Percentiles rank a stretch among this genome's conserved stretches.
Evolutionary conservation across 257 asterid species (phyloP).

Genomic region (Nicotiana sylvestris): DNA sequence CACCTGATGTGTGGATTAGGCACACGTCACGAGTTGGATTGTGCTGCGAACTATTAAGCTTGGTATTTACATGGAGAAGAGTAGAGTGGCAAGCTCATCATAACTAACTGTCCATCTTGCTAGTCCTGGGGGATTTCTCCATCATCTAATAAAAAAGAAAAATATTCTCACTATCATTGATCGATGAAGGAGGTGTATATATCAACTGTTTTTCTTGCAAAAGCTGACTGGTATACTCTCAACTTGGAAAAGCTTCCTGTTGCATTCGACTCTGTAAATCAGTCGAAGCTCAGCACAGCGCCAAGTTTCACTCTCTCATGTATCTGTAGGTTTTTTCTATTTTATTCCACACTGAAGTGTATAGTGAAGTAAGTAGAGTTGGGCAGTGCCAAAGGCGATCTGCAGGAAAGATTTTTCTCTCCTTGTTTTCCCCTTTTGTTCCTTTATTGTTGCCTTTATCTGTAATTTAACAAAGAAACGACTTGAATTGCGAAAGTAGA

Average conservation of each 20-base stretch:
- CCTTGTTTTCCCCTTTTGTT: not conserved
- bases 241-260: slow-evolving; percentile 18
- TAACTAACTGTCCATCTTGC: too few relatives aligned
- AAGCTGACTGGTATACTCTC: slow-evolving; percentile 15
- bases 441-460: not conserved
- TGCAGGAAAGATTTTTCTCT: not conserved
- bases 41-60: not conserved
- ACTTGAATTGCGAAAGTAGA: not conserved
- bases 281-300: not conserved
- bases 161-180: slow-evolving; percentile 15
- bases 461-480: not conserved
- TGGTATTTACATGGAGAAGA: not conserved
- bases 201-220: slow-evolving; percentile 10
- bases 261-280: not conserved
- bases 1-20: not conserved
- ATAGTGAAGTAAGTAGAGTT: not conserved
- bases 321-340: not conserved
- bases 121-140: not conserved
- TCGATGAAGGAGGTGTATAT: slow-evolving; percentile 26
- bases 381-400: slow-evolving; percentile 2
- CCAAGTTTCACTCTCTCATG: not conserved
- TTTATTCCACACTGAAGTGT: not conserved
- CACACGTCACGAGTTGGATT: not conserved
- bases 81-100: not conserved
- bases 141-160: not conserved